These are phyloP conservation scores for Patellifolia procumbens DNA, from an alignment of 179 eudicot species.

Conservation along the genomic window DNA sequence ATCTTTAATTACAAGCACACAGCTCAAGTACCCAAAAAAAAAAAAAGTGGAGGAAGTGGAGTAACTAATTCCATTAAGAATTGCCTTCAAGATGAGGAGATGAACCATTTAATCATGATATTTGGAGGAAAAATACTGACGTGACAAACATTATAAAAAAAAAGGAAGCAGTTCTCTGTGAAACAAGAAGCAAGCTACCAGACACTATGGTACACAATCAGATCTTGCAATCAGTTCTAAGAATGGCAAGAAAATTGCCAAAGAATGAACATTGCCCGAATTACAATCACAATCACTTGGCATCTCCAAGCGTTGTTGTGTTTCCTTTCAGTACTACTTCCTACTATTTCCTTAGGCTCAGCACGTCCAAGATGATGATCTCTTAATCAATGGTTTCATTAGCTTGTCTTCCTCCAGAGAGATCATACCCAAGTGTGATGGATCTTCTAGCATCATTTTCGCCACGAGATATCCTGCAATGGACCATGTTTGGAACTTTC, in stretches of 20 bases:
- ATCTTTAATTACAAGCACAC: neutral
- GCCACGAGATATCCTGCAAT: constrained; percentile 77
- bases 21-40: neutral
- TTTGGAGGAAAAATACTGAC: constrained; percentile 8
- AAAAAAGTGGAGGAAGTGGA: neutral
- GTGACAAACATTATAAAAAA: constrained; percentile 18
- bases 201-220: constrained; percentile 33
- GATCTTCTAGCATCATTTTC: constrained; percentile 79
- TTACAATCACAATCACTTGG: constrained; percentile 25
- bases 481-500: constrained; percentile 70
- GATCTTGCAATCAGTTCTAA: constrained; percentile 30
- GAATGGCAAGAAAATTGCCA: constrained; percentile 34
- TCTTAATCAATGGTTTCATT: constrained; percentile 59
- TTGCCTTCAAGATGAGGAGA: constrained; percentile 5
- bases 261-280: constrained; percentile 31
- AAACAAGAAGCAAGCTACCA: constrained; percentile 33
- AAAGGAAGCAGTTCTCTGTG: constrained; percentile 22
- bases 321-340: constrained; percentile 17
- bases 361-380: constrained; percentile 70
- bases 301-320: constrained; percentile 19
- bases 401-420: constrained; percentile 67
- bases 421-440: constrained; percentile 70
- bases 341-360: constrained; percentile 32
- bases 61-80: neutral
- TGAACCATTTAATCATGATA: constrained; percentile 18